These are phyloP conservation scores for Rhodotorula toruloides DNA, from an alignment of 768 basidiomycete species.

Conservation along the genomic window DNA sequence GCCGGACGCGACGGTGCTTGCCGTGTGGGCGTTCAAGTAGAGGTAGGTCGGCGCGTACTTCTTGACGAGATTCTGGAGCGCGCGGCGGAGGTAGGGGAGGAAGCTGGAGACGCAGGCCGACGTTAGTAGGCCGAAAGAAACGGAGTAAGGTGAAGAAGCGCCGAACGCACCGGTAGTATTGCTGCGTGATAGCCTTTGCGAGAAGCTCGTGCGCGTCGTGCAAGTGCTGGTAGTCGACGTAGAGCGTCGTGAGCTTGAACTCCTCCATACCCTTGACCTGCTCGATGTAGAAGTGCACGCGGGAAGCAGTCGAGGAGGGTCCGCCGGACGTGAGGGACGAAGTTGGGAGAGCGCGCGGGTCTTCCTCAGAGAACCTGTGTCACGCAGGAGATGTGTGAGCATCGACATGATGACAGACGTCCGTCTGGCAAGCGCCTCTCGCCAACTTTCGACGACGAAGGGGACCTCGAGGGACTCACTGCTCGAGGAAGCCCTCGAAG, in stretches of 20 bases:
- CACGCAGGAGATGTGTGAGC: not conserved
- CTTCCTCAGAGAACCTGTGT: slow-evolving; percentile 74
- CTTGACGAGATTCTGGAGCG: slow-evolving; percentile 80
- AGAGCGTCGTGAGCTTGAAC: slow-evolving; percentile 89
- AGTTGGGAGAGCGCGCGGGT: slow-evolving; percentile 74
- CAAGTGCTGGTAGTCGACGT: slow-evolving; percentile 89
- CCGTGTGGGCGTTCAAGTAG: slow-evolving; percentile 82
- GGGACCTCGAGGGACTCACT: slow-evolving; percentile 55
- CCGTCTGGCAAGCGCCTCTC: too few relatives aligned
- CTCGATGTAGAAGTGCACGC: slow-evolving; percentile 49
- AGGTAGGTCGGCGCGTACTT: slow-evolving; percentile 89
- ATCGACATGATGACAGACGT: too few relatives aligned
- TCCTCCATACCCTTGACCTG: slow-evolving; percentile 94
- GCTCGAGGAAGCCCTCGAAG: slow-evolving; percentile 85
- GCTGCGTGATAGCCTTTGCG: slow-evolving; percentile 84
- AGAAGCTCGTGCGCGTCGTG: slow-evolving; percentile 86
- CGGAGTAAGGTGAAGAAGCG: not conserved
- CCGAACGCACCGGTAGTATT: slow-evolving; percentile 74
- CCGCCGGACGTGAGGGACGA: slow-evolving; percentile 45
- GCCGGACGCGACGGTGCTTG: slow-evolving; percentile 64
- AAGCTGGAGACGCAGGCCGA: slow-evolving; percentile 52
- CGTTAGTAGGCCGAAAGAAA: not conserved
- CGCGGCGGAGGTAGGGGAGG: slow-evolving; percentile 85
- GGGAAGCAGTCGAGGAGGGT: slow-evolving; percentile 1
- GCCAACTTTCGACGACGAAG: too few relatives aligned